A percentile compares a stretch with the other conserved stretches of the same genome.
Conservation (phyloP, 2,329 filamentous ascomycete genomes). For the Nothophaeocryptopus gaeumannii region DNA sequence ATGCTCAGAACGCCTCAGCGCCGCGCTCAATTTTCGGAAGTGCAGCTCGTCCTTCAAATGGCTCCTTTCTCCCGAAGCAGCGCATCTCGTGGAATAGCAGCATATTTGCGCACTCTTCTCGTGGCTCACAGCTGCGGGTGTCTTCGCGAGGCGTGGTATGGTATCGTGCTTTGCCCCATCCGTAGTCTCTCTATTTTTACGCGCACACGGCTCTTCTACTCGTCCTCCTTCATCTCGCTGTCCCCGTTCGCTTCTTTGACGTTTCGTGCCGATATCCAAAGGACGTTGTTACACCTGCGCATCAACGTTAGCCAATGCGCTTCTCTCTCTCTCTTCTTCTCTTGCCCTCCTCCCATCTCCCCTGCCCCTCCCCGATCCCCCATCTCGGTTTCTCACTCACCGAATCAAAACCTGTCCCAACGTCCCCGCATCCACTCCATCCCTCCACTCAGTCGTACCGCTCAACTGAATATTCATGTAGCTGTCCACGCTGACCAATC, state of each 20-base stretch:
- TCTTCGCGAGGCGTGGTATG: too few relatives aligned
- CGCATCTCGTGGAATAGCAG: too few relatives aligned
- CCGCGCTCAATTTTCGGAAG: too few relatives aligned
- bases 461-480: slow-evolving; percentile 99
- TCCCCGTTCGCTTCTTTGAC: slow-evolving; percentile 35
- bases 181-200: neutral
- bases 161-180: neutral
- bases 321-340: neutral
- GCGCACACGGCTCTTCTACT: neutral
- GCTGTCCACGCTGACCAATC: slow-evolving; percentile 86
- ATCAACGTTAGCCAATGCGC: slow-evolving; percentile 1
- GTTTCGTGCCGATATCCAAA: slow-evolving; percentile 68
- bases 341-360: neutral
- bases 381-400: slow-evolving; percentile 46
- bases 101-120: neutral
- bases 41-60: too few relatives aligned
- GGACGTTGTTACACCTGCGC: slow-evolving; percentile 86
- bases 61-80: too few relatives aligned
- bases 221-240: slow-evolving; percentile 20
- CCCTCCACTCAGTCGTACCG: slow-evolving; percentile 87
- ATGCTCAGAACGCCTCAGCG: too few relatives aligned
- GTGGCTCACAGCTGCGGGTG: too few relatives aligned
- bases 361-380: neutral
- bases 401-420: slow-evolving; percentile 90
- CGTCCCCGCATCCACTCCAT: slow-evolving; percentile 77